Base-by-base conservation (phyloP, 768 basidiomycete species). In the Collybia sp. region DNA sequence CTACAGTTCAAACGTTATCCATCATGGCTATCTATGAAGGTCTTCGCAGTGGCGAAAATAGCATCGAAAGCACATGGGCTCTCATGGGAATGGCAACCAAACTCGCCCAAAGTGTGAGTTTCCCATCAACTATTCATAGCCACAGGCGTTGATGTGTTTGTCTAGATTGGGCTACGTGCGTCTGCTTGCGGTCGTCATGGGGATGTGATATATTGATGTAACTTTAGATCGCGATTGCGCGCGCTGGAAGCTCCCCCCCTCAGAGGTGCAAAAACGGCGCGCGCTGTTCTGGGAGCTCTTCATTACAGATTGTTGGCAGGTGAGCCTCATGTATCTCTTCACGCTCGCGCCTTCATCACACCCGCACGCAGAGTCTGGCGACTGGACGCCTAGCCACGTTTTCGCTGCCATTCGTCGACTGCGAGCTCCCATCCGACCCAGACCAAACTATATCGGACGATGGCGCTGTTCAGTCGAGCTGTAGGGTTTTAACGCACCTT, bases 261-360 rank as follows among this genome's bases (percentile, higher is more conserved):
- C 72, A 1, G 84, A 84, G 55, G 80, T 85, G 4, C 83, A 87
- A 64, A 85, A 85, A 58, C 75, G 85, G 3, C 74, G 84, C 25
- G 75, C 80, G 1, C 58, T 86, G 17, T 86, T 86, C 53, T 86
- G 85, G 85, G 84, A 87, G 49, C 49, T 86, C 20, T 85, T 83
- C 53, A 81, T 85, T 51, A 82, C 83, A 0, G 84, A 86, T 58
- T 79, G 80, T 49, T 86, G 83, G 82, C 82, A 83, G 73, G 85
- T 83, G 48, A 12, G 72, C 38, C 13, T 35, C 13, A 15, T 12
- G 12, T 43, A 20, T 32, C 19, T 40, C 30, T 33, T 15, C 11
- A 35, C 13, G 12, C 34, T 19, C 42, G 12, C 47, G 45, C 45
- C n/a, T 5, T 47, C 31, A 15, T 37, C 40, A 32, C 39, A 18